Evolutionary conservation across 768 basidiomycete genomes (phyloP).

Genomic region (Panaeolus cyanescens): DNA sequence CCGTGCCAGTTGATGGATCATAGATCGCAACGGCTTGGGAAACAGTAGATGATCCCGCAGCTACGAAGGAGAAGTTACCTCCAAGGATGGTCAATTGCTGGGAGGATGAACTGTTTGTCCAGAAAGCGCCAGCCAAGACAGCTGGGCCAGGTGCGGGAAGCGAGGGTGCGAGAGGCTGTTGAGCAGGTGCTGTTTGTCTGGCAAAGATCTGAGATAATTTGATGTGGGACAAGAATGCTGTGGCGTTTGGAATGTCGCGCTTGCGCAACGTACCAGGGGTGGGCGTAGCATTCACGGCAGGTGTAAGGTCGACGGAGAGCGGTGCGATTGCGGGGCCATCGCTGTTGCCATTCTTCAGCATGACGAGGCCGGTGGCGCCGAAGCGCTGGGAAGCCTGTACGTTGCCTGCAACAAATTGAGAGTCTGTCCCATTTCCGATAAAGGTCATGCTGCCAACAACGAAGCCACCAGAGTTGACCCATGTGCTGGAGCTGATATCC

Average conservation of each 20-base stretch:
- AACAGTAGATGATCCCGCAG: slow-evolving; percentile 35
- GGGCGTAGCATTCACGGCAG: slow-evolving; percentile 31
- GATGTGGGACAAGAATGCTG: slow-evolving; percentile 47
- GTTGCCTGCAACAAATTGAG: slow-evolving; percentile 74
- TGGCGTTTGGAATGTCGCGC: slow-evolving; percentile 30
- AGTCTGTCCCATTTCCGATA: slow-evolving; percentile 63
- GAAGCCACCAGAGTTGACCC: slow-evolving; percentile 79
- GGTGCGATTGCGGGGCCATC: slow-evolving; percentile 63
- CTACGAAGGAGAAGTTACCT: slow-evolving; percentile 80
- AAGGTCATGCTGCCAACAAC: slow-evolving; percentile 71
- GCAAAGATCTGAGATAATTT: slow-evolving; percentile 45
- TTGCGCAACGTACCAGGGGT: slow-evolving; percentile 35
- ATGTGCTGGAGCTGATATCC: slow-evolving; percentile 58
- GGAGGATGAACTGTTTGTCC: slow-evolving; percentile 76
- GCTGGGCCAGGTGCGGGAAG: slow-evolving; percentile 71
- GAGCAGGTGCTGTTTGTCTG: slow-evolving; percentile 50
- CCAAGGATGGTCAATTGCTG: slow-evolving; percentile 76
- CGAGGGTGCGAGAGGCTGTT: slow-evolving; percentile 50
- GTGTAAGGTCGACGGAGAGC: slow-evolving; percentile 58
- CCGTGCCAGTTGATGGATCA: slow-evolving; percentile 48
- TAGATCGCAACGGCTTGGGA: slow-evolving; percentile 73
- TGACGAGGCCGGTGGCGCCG: slow-evolving; percentile 79
- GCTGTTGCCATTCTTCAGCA: slow-evolving; percentile 64
- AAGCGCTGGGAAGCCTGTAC: slow-evolving; percentile 56
- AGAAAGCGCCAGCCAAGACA: slow-evolving; percentile 85